Conservation (phyloP, 2,329 filamentous ascomycete genomes). For the Phialophora tarda region DNA sequence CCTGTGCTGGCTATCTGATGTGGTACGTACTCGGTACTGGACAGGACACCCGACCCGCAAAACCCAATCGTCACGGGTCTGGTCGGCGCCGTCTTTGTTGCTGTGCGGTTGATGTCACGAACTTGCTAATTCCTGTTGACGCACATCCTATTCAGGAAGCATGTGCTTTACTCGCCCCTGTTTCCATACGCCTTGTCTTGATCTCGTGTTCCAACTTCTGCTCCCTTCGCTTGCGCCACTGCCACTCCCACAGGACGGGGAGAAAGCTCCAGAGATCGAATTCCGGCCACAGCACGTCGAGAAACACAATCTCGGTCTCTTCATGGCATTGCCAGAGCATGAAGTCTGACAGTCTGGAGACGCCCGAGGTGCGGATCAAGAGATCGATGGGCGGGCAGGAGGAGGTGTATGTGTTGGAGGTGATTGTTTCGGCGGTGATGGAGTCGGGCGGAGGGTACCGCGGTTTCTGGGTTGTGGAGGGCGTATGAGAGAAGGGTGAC, state of each 20-base stretch:
- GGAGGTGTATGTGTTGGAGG: conserved; percentile 85
- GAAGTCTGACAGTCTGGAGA: conserved; percentile 91
- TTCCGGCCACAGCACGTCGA: conserved; percentile 92
- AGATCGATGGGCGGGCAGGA: conserved; percentile 86
- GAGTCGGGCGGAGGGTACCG: conserved; percentile 76
- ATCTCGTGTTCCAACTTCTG: conserved; percentile 5
- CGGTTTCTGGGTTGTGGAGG: conserved; percentile 43
- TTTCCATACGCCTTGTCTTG: neutral
- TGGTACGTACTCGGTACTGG: neutral
- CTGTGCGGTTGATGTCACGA: neutral
- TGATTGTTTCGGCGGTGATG: conserved; percentile 82
- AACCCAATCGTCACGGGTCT: neutral
- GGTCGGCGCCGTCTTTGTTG: neutral
- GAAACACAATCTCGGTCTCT: conserved; percentile 87
- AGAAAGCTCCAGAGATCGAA: conserved; percentile 94
- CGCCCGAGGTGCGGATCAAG: conserved; percentile 88
- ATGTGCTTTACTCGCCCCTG: conserved; percentile 3
- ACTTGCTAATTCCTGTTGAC: neutral
- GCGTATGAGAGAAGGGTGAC: neutral
- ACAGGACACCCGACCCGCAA: neutral
- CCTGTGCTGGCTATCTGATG: neutral
- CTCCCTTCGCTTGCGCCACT: conserved; percentile 59
- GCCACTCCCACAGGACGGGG: conserved; percentile 91
- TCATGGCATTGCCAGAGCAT: conserved; percentile 99
- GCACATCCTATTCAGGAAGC: neutral